These are phyloP conservation scores for Trametopsis cervina DNA, from an alignment of 768 basidiomycete species.

Conservation along the genomic window DNA sequence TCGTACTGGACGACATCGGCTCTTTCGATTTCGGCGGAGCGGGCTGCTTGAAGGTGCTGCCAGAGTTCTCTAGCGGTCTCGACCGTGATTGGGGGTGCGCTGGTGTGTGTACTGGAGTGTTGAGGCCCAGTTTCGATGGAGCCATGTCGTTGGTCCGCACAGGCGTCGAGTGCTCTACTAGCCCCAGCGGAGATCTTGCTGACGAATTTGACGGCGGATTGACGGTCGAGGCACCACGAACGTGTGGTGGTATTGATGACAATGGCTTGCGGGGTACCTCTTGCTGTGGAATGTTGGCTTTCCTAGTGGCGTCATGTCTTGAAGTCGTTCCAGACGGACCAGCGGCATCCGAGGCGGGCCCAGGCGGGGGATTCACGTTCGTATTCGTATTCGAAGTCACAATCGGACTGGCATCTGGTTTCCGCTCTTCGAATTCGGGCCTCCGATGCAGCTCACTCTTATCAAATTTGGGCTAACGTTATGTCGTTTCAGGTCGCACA, in stretches of 20 bases:
- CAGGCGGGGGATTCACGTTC: no score
- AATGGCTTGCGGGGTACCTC: background rate
- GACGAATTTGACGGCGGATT: constrained; percentile 8
- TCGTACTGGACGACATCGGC: constrained; percentile 1
- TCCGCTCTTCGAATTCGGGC: constrained; percentile 56
- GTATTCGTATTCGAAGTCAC: constrained; percentile 6
- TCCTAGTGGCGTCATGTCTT: constrained; percentile 1
- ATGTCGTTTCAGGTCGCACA: background rate
- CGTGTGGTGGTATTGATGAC: constrained; percentile 29
- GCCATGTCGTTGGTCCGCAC: background rate
- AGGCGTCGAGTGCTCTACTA: background rate
- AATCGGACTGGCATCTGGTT: constrained; percentile 20
- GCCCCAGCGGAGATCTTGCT: constrained; percentile 4
- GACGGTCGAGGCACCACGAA: constrained; percentile 25
- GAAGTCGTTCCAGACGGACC: background rate
- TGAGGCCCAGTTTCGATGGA: background rate
- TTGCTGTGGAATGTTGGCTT: constrained; percentile 15
- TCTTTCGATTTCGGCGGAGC: no score
- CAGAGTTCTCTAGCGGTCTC: background rate
- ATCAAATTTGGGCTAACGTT: constrained; percentile 57
- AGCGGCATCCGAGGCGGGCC: no score
- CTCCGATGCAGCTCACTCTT: constrained; percentile 59
- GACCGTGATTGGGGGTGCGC: constrained; percentile 8
- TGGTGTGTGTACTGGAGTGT: constrained; percentile 26
- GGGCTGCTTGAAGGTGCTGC: background rate